Percentiles rank a stretch among this genome's conserved stretches.
phyloP scores from a whole-genome alignment of 192 early-diverging fungal species.

The Coemansia asiatica region DNA sequence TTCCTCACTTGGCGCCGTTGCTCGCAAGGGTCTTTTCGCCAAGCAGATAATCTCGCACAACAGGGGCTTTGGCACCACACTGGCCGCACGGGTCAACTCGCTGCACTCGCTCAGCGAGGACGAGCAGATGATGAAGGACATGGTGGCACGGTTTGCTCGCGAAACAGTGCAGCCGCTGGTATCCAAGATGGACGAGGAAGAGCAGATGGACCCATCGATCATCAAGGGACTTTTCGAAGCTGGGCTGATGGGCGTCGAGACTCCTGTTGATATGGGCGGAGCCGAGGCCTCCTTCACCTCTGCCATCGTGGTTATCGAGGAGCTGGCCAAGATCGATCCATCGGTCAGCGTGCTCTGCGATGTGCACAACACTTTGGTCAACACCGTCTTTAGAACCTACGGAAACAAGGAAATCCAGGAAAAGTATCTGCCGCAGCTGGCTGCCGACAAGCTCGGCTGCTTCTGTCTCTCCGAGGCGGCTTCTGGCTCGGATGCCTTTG shows the following conservation, averaged over 20 bases:
- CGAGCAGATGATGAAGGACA: constrained; percentile 80
- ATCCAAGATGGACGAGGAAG: constrained; percentile 86
- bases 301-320: constrained; percentile 85
- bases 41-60: not conserved
- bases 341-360: constrained; percentile 89
- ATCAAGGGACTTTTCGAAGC: constrained; percentile 85
- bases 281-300: constrained; percentile 79
- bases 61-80: constrained; percentile 8
- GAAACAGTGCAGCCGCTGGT: constrained; percentile 85
- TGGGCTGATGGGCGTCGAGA: constrained; percentile 95
- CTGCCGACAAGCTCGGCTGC: constrained; percentile 82
- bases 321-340: constrained; percentile 94
- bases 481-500: constrained; percentile 93
- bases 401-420: constrained; percentile 71
- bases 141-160: constrained; percentile 75
- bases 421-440: constrained; percentile 83
- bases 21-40: constrained; percentile 5
- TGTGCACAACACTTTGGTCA: constrained; percentile 97
- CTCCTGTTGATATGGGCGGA: constrained; percentile 76
- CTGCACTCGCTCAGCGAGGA: constrained; percentile 85
- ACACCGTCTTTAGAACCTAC: constrained; percentile 88
- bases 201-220: constrained; percentile 75
- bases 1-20: not conserved
- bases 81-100: constrained; percentile 47
- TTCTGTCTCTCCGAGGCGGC: constrained; percentile 94